phyloP scores from a whole-genome alignment of 257 asterid species.

The Fraxinus excelsior region DNA sequence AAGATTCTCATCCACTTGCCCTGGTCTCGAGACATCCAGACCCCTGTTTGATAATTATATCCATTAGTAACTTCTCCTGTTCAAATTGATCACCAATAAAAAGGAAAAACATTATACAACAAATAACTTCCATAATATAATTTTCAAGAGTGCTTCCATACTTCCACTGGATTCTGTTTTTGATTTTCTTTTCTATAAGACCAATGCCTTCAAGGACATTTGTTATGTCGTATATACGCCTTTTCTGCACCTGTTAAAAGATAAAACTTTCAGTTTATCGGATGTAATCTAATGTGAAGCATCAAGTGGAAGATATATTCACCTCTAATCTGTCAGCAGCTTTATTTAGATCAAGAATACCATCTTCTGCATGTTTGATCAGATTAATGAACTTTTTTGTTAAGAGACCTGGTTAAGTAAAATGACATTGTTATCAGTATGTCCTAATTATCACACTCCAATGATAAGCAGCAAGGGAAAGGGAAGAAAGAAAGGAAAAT shows the following conservation, averaged over 20 bases:
- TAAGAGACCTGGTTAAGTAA: constrained; percentile 26
- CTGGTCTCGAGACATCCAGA: constrained; percentile 72
- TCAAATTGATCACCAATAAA: constrained; percentile 19
- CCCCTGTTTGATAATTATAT: constrained; percentile 58
- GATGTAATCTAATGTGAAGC: constrained; percentile 24
- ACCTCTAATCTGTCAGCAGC: constrained; percentile 97
- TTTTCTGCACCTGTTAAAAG: constrained; percentile 81
- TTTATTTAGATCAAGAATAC: constrained; percentile 89
- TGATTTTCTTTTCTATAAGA: constrained; percentile 90
- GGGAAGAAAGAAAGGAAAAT: background rate
- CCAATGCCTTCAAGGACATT: constrained; percentile 98
- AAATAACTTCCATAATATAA: constrained; percentile 1
- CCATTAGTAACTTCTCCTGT: constrained; percentile 26
- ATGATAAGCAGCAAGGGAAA: background rate
- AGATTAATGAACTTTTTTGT: constrained; percentile 90
- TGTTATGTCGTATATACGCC: constrained; percentile 97
- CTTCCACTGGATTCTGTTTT: constrained; percentile 99
- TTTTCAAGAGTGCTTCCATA: constrained; percentile 39
- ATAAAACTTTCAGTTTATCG: constrained; percentile 31
- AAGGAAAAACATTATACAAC: constrained; percentile 7
- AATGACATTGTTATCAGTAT: constrained; percentile 12
- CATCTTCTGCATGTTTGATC: constrained; percentile 91
- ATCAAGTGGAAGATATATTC: constrained; percentile 23
- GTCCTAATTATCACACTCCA: background rate
- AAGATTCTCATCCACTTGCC: constrained; percentile 67